These are phyloP conservation scores for Friedmanniomyces endolithicus DNA, from an alignment of 495 filamentous ascomycete species.

Conservation along the genomic window DNA sequence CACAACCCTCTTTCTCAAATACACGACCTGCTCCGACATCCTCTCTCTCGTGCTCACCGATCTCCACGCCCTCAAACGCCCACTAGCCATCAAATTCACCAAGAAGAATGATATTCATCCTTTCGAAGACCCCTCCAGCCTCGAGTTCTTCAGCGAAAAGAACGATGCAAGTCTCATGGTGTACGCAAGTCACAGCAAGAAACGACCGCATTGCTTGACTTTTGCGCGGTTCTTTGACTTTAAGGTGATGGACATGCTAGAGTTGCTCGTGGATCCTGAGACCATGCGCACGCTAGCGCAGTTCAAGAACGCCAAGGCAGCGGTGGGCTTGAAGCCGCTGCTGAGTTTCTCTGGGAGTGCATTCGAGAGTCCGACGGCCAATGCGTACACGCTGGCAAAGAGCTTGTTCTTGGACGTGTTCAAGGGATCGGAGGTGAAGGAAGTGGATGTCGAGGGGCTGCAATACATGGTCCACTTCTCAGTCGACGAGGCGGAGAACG, in stretches of 20 bases:
- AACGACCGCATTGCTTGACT: constrained; percentile 80
- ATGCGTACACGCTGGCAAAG: constrained; percentile 70
- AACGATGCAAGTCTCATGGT: constrained; percentile 77
- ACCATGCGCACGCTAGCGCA: constrained; percentile 53
- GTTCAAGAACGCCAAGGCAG: constrained; percentile 72
- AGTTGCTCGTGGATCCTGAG: constrained; percentile 62
- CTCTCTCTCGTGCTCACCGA: constrained; percentile 70
- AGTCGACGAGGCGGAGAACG: constrained; percentile 56
- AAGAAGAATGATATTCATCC: constrained; percentile 93
- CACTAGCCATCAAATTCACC: constrained; percentile 69
- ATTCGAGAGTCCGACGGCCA: constrained; percentile 64
- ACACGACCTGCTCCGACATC: constrained; percentile 64
- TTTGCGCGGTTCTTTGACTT: constrained; percentile 69
- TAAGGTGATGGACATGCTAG: constrained; percentile 85
- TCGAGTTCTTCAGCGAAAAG: constrained; percentile 90
- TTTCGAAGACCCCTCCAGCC: constrained; percentile 74
- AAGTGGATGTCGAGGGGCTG: constrained; percentile 86
- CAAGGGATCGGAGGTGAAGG: constrained; percentile 56
- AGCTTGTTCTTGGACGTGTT: constrained; percentile 85
- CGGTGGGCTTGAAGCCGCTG: constrained; percentile 75
- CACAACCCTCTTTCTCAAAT: constrained; percentile 71
- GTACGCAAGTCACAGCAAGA: constrained; percentile 77
- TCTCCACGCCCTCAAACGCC: constrained; percentile 67
- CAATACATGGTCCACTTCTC: constrained; percentile 73
- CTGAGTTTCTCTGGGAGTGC: constrained; percentile 71